Percentiles rank a stretch among this genome's conserved stretches.
Evolutionary conservation across 139 green algal species (phyloP).

Genomic region (Tetraselmis chui): DNA sequence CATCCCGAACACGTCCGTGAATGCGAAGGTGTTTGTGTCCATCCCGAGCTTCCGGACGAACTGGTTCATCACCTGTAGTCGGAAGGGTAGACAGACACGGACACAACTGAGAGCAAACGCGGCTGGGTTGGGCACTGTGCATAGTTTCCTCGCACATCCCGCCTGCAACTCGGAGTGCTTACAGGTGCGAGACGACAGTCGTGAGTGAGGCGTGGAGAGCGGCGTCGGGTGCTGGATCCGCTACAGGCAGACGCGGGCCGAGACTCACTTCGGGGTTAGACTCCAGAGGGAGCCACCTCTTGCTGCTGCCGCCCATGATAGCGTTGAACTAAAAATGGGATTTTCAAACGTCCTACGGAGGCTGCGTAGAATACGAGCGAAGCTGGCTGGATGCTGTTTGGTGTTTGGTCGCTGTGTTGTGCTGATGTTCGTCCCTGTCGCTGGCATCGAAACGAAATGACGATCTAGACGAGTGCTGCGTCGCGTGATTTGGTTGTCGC

Average conservation of each 20-base stretch:
- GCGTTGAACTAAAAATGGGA: no score
- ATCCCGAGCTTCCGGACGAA: slow-evolving; percentile 61
- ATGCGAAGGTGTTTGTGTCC: slow-evolving; percentile 37
- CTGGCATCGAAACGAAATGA: no score
- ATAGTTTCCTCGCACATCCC: no score
- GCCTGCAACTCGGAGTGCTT: not conserved
- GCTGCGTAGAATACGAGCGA: no score
- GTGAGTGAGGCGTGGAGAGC: not conserved
- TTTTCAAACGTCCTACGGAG: not conserved
- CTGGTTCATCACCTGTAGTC: slow-evolving; percentile 41
- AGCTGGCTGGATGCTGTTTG: no score
- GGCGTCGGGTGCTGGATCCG: not conserved
- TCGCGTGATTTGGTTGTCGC: no score
- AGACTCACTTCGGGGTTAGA: slow-evolving; percentile 79
- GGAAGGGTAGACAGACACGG: not conserved
- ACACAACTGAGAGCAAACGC: not conserved
- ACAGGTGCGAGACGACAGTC: not conserved
- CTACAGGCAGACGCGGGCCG: not conserved
- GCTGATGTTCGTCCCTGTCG: no score
- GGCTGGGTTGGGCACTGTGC: not conserved
- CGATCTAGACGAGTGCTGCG: no score
- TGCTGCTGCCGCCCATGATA: slow-evolving; percentile 10
- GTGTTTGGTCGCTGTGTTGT: no score
- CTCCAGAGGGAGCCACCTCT: slow-evolving; percentile 77
- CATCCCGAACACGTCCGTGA: slow-evolving; percentile 71